Evolutionary conservation across 306 rosid species (phyloP).

Genomic region (Aeschynomene evenia): DNA sequence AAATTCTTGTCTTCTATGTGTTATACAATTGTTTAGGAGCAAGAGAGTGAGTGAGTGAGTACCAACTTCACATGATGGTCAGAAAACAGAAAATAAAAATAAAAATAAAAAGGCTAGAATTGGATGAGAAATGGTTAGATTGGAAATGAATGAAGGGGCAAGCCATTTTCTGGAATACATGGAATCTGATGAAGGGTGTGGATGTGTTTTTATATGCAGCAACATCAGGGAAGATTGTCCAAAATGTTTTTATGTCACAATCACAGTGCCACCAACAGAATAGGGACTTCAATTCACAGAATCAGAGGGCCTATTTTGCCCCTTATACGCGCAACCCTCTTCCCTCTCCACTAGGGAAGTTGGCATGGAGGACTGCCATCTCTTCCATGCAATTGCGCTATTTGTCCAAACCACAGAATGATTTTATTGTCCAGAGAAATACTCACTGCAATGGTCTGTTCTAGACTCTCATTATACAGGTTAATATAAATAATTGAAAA

Average conservation of each 20-base stretch:
- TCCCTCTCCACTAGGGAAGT: constrained; percentile 80
- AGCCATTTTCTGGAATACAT: constrained; percentile 31
- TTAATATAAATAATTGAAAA: constrained; percentile 45
- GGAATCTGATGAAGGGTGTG: constrained; percentile 57
- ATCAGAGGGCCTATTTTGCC: constrained; percentile 64
- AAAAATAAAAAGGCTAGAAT: not conserved
- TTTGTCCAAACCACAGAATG: constrained; percentile 53
- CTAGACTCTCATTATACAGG: constrained; percentile 73
- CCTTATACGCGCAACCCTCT: constrained; percentile 59
- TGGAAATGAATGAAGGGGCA: not conserved
- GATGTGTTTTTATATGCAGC: constrained; percentile 82
- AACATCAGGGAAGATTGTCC: constrained; percentile 78
- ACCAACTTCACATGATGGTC: constrained; percentile 1
- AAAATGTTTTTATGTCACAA: constrained; percentile 77
- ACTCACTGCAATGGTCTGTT: constrained; percentile 94
- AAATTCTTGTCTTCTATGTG: not conserved
- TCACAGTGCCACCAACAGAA: constrained; percentile 62
- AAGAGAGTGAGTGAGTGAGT: not conserved
- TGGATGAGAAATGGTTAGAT: constrained; percentile 5
- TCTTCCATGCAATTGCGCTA: constrained; percentile 80
- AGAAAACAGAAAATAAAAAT: not conserved
- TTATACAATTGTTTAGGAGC: not conserved
- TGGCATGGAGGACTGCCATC: constrained; percentile 75
- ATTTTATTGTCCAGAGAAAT: constrained; percentile 53
- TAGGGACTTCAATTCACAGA: constrained; percentile 54